Percentiles rank a stretch among this genome's conserved stretches.
phyloP scores from a whole-genome alignment of 2,329 filamentous ascomycete genomes.

The Pseudodiploospora longispora region DNA sequence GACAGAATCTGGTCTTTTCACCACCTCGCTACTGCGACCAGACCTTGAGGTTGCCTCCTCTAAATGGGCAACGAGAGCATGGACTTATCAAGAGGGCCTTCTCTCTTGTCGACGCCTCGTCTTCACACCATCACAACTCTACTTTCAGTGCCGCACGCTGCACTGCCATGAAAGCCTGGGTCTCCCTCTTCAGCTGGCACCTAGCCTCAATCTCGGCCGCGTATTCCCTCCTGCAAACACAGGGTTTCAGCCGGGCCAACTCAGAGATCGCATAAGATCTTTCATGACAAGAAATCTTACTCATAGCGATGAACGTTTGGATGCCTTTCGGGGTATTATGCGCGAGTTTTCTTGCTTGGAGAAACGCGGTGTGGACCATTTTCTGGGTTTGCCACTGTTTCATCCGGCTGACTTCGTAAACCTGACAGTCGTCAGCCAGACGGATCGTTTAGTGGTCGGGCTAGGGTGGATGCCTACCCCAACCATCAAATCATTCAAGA shows the following conservation, averaged over 20 bases:
- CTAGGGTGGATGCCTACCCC: slow-evolving; percentile 26
- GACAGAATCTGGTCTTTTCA: slow-evolving; percentile 24
- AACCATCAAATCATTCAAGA: slow-evolving; percentile 12
- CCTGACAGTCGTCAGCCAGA: slow-evolving; percentile 19
- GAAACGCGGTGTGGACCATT: slow-evolving; percentile 17
- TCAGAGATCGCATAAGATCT: slow-evolving; percentile 20
- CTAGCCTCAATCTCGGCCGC: slow-evolving; percentile 22
- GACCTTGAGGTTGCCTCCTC: slow-evolving; percentile 27
- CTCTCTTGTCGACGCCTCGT: slow-evolving; percentile 27
- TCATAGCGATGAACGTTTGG: slow-evolving; percentile 21
- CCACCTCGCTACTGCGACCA: slow-evolving; percentile 26
- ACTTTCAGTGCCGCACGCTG: slow-evolving; percentile 29
- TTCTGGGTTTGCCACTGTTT: slow-evolving; percentile 28
- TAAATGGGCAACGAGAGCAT: slow-evolving; percentile 26
- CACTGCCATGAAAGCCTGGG: slow-evolving; percentile 31
- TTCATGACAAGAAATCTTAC: slow-evolving; percentile 23
- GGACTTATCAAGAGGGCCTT: slow-evolving; percentile 30
- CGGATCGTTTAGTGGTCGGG: slow-evolving; percentile 25
- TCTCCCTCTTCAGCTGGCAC: slow-evolving; percentile 22
- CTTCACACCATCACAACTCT: slow-evolving; percentile 28
- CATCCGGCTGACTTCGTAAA: slow-evolving; percentile 23
- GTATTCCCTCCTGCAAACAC: slow-evolving; percentile 20
- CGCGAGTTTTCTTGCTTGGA: slow-evolving; percentile 20
- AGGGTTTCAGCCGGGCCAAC: slow-evolving; percentile 15
- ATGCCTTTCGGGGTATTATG: slow-evolving; percentile 26